Conservation (phyloP, 176 grass and related monocot species). For the Oryza meridionalis region DNA sequence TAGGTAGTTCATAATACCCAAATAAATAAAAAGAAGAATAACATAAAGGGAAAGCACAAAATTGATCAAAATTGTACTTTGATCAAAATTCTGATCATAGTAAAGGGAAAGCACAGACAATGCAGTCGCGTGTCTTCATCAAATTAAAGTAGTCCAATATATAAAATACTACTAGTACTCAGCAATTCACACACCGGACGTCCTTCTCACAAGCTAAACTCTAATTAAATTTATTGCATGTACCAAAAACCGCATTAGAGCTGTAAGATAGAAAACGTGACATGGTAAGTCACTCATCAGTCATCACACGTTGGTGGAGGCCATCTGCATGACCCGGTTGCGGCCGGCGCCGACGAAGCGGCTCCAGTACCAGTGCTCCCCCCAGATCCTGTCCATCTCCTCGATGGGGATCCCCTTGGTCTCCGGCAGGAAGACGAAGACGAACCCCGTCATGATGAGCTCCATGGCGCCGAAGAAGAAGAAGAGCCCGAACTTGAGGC, state of each 20-base stretch:
- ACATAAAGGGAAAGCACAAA: too few relatives aligned
- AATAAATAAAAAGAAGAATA: too few relatives aligned
- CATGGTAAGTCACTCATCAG: neutral
- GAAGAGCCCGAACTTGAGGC: conserved; percentile 71
- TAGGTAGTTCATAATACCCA: too few relatives aligned
- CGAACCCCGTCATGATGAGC: conserved; percentile 44
- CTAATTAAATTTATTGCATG: neutral
- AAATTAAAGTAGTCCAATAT: neutral
- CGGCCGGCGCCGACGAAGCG: conserved; percentile 14
- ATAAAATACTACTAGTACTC: too few relatives aligned
- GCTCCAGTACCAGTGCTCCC: conserved; percentile 46
- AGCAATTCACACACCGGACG: too few relatives aligned
- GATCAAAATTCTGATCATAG: too few relatives aligned
- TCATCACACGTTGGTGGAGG: neutral
- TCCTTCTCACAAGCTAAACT: neutral
- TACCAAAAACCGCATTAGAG: neutral
- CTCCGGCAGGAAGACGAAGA: conserved; percentile 56
- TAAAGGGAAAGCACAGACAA: too few relatives aligned
- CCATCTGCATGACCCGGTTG: neutral
- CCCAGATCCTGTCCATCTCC: conserved; percentile 48
- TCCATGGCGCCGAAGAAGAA: conserved; percentile 59
- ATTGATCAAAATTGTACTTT: too few relatives aligned
- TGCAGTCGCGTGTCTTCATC: too few relatives aligned
- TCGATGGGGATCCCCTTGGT: conserved; percentile 58
- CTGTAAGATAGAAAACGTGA: too few relatives aligned